A percentile compares a stretch with the other conserved stretches of the same genome.
Conservation (phyloP, 2,329 filamentous ascomycete genomes). For the Botryotinia convoluta region DNA sequence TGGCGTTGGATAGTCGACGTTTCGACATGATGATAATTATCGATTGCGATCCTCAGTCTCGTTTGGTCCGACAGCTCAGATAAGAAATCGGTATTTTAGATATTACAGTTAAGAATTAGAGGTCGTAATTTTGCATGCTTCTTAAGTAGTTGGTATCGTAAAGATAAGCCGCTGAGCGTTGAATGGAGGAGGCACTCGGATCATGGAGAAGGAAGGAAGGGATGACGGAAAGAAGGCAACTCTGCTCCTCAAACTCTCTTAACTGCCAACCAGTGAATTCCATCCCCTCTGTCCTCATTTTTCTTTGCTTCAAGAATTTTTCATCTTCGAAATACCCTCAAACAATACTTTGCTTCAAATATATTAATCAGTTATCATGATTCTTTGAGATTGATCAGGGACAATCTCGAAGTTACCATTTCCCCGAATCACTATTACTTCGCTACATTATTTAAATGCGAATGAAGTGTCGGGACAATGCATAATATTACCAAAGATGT, state of each 20-base stretch:
- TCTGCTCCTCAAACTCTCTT: background rate
- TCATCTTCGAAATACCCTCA: background rate
- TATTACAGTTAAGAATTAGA: background rate
- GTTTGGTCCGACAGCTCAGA: background rate
- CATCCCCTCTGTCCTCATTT: background rate
- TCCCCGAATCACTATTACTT: too few species aligned
- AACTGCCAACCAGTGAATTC: background rate
- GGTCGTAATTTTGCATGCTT: background rate
- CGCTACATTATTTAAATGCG: too few species aligned
- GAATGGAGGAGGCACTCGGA: background rate
- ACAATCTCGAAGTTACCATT: too few species aligned
- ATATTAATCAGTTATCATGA: fast-evolving
- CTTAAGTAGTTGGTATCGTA: background rate
- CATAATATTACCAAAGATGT: background rate
- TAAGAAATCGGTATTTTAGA: background rate
- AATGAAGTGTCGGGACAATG: too few species aligned
- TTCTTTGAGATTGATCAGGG: background rate
- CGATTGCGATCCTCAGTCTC: background rate
- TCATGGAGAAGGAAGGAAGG: background rate
- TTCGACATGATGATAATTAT: background rate
- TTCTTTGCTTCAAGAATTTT: background rate
- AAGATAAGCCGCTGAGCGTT: background rate
- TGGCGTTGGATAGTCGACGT: background rate
- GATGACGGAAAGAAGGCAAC: background rate
- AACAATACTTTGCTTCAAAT: background rate